Evolutionary conservation across 1,284 basidiomycete species (phyloP), one percentile per base, ranked within the genome.

Genomic region (Stereum hirsutum): DNA sequence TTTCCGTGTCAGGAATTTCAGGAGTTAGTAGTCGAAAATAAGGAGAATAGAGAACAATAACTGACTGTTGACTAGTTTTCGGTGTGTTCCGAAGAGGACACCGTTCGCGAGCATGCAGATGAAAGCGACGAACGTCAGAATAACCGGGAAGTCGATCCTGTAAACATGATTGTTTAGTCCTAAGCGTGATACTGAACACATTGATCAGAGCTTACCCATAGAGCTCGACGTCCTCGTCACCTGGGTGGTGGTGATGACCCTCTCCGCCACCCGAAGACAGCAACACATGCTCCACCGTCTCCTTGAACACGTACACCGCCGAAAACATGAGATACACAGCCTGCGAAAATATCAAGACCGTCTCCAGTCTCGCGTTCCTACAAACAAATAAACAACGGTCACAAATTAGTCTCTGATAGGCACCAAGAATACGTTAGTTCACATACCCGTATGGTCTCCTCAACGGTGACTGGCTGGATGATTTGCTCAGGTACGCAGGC

Each of bases 251-350:
- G 19, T 41, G 39, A 51, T 78, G 78, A 53, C 81, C 77, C 50
- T 84, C 80, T 0, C 77, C 77, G 37, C 78, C 77, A 45, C 70
- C 81, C 42, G 60, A 71, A 48, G 66, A 77, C 45, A 92, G 69
- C 6, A 92, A 56, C 27, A 90, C 59, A 57, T 90, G 88, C 61
- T 93, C 90, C 3, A 96, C 68, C 1, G 89, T 86, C 67, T 97
- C 93, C 57, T 96, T 97, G 56, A 88, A 91, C 20, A 95, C 85
- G 61, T 96, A 97, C 6, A 95, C 81, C 0, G 89, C 82, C 0
- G 89, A 77, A 57, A 97, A 96, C 58, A 94, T 78, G 44, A 97
- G 70, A 63, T 93, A 96, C 17, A 95, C 81, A 12, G 81, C 78
- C 58, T 96, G 91, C 1, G 88, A 78, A 56, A 97, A 97, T 53